Conservation (phyloP, 345 rosid genomes). For the Hypericum perforatum region DNA sequence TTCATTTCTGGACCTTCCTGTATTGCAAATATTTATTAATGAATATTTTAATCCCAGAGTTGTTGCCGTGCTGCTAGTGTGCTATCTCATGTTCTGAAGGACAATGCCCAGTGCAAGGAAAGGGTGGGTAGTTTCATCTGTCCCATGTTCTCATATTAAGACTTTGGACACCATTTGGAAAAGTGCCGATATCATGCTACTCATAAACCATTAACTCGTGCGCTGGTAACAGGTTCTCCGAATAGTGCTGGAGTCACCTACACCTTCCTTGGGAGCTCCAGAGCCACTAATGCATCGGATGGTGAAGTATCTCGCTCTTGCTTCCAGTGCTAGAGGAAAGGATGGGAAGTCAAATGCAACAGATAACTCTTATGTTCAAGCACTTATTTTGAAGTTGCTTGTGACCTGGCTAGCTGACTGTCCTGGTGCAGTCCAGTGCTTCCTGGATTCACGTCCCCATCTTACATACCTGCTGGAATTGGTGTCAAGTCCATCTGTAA, state of each 20-base stretch:
- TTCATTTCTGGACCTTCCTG: constrained; percentile 10
- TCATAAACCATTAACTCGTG: constrained; percentile 5
- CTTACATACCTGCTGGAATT: constrained; percentile 69
- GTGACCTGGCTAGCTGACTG: constrained; percentile 81
- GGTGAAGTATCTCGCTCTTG: constrained; percentile 82
- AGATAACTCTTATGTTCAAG: constrained; percentile 47
- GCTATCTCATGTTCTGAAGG: constrained; percentile 75
- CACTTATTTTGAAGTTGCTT: constrained; percentile 74
- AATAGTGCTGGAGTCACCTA: constrained; percentile 68
- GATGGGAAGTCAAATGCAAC: constrained; percentile 46
- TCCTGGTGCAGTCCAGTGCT: constrained; percentile 76
- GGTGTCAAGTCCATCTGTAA: constrained; percentile 56
- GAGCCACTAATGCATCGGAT: constrained; percentile 84
- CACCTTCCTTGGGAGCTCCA: constrained; percentile 65
- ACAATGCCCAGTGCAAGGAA: constrained; percentile 74
- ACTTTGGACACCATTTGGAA: too few species aligned
- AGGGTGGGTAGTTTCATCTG: constrained; percentile 38
- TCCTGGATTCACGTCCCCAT: constrained; percentile 84
- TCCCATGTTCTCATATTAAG: background rate
- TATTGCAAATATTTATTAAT: constrained; percentile 18
- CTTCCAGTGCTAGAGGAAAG: constrained; percentile 65
- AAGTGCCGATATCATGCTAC: background rate
- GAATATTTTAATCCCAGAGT: constrained; percentile 44
- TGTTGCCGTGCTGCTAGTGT: constrained; percentile 97
- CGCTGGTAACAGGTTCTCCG: constrained; percentile 46